These are phyloP conservation scores for Cryptosporidium xiaoi DNA, from an alignment of 169 alveolate genomes.

Conservation along the genomic window DNA sequence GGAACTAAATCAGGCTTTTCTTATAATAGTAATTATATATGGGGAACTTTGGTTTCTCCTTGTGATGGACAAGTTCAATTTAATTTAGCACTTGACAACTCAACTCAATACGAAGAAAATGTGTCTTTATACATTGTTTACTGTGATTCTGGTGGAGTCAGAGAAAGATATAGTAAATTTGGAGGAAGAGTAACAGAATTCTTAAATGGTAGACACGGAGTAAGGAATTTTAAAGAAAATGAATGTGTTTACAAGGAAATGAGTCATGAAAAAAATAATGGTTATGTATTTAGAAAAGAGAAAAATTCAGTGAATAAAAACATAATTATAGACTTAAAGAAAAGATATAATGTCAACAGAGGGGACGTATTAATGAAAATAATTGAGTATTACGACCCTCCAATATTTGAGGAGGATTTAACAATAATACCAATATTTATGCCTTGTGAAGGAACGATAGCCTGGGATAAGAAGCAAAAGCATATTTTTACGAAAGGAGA, in stretches of 20 bases:
- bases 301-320: neutral
- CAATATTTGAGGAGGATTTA: constrained; percentile 26
- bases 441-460: constrained; percentile 57
- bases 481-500: constrained; percentile 56
- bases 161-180: constrained; percentile 45
- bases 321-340: neutral
- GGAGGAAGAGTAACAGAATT: constrained; percentile 47
- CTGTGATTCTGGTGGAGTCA: constrained; percentile 22
- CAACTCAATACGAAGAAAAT: neutral
- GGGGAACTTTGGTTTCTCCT: constrained; percentile 61
- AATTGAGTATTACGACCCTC: constrained; percentile 36
- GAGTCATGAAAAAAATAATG: too few relatives aligned
- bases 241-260: too few relatives aligned
- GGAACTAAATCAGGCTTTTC: neutral
- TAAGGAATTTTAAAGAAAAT: too few relatives aligned
- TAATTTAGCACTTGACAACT: neutral
- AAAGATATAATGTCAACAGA: constrained; percentile 5
- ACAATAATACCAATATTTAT: constrained; percentile 43
- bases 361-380: constrained; percentile 45
- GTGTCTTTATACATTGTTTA: constrained; percentile 19
- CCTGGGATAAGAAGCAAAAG: constrained; percentile 52
- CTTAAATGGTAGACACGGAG: constrained; percentile 20
- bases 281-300: too few relatives aligned
- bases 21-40: neutral
- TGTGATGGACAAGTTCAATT: constrained; percentile 44